phyloP scores from a whole-genome alignment of 2,329 filamentous ascomycete species.

The Fusarium musae region DNA sequence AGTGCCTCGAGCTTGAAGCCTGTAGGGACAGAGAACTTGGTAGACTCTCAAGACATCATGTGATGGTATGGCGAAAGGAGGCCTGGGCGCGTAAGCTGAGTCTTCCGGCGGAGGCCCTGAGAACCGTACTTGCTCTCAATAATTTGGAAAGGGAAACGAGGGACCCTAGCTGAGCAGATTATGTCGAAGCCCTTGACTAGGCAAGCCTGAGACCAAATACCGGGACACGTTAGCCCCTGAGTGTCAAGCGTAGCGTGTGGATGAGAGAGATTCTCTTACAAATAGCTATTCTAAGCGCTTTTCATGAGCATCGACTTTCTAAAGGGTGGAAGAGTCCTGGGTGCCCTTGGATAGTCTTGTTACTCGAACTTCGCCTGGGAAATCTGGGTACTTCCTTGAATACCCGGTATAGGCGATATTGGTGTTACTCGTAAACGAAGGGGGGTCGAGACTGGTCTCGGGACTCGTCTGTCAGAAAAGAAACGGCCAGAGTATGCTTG shows the following conservation, averaged over 20 bases:
- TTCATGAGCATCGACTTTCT: too few relatives aligned
- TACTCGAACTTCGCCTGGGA: fast-evolving
- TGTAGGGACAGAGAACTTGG: fast-evolving
- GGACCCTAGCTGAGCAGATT: fast-evolving
- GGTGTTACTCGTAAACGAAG: not conserved
- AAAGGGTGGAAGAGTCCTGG: not conserved
- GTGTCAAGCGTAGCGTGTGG: too few relatives aligned
- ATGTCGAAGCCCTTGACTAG: fast-evolving
- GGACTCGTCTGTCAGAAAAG: not conserved
- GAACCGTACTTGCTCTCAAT: too few relatives aligned
- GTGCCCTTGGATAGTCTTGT: not conserved
- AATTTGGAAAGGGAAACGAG: too few relatives aligned
- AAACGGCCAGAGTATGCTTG: not conserved
- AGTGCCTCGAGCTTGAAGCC: not conserved
- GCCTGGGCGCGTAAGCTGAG: not conserved
- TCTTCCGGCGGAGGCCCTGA: not conserved
- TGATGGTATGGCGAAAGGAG: not conserved
- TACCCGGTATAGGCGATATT: too few relatives aligned
- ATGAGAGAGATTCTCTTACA: not conserved
- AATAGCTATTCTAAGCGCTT: not conserved
- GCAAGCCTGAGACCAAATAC: too few relatives aligned
- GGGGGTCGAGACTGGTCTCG: too few relatives aligned
- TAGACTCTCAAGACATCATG: not conserved
- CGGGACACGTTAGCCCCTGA: not conserved
- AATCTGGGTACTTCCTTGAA: too few relatives aligned